A percentile compares a stretch with the other conserved stretches of the same genome.
These are phyloP conservation scores for Synchytrium microbalum DNA, from an alignment of 371 early-diverging fungal species.

Conservation along the genomic window DNA sequence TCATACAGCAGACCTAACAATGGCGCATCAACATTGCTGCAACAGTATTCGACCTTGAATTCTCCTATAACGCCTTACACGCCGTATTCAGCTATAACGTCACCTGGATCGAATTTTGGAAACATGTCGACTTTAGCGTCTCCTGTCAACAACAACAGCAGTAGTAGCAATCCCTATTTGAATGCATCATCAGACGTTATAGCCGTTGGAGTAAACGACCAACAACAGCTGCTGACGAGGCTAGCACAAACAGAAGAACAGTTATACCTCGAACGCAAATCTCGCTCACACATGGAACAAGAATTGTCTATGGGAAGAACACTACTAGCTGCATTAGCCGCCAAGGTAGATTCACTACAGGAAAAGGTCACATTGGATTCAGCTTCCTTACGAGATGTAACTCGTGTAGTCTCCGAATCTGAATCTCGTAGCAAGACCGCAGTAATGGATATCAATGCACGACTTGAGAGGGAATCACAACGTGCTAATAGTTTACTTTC, in stretches of 20 bases:
- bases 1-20: too few relatives aligned
- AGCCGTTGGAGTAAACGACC: too few relatives aligned
- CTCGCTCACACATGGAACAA: slow-evolving; percentile 26
- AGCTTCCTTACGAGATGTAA: slow-evolving; percentile 10
- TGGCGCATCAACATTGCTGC: too few relatives aligned
- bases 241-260: slow-evolving; percentile 26
- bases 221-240: slow-evolving; percentile 19
- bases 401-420: slow-evolving; percentile 13
- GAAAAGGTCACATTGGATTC: slow-evolving; percentile 13
- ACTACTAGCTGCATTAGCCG: slow-evolving; percentile 23
- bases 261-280: slow-evolving; percentile 26
- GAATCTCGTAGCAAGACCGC: slow-evolving; percentile 19
- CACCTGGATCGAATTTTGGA: too few relatives aligned
- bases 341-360: slow-evolving; percentile 26
- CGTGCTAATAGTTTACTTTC: slow-evolving; percentile 19
- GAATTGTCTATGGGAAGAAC: slow-evolving; percentile 31
- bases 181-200: too few relatives aligned
- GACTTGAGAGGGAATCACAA: slow-evolving; percentile 18
- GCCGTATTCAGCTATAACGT: too few relatives aligned
- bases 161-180: too few relatives aligned
- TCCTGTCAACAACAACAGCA: too few relatives aligned
- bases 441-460: slow-evolving; percentile 12
- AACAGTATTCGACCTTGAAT: too few relatives aligned
- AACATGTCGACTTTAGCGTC: too few relatives aligned
- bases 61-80: too few relatives aligned